Evolutionary conservation across 1,284 basidiomycete genomes (phyloP), one percentile per base, ranked within the genome.

Genomic region (Pseudozyma pruni): DNA sequence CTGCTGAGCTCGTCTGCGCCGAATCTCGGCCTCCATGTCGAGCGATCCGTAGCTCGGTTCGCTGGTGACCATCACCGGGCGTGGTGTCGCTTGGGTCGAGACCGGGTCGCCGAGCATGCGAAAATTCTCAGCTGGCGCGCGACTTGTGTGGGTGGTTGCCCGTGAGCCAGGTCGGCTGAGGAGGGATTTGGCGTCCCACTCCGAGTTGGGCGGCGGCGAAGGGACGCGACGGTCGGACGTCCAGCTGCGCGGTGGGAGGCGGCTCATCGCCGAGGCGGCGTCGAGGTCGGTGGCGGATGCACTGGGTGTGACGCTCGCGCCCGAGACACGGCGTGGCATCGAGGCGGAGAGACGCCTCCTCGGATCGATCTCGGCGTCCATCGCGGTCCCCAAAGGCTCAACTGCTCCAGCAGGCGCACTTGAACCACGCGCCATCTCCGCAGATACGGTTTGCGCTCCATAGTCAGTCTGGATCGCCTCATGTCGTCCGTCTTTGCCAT

Each of bases 1-100:
- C 52, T 59, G 59, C 29, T 58, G 62, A 17, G 63, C 63, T 8
- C 76, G 42, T 7, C 69, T 43, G 22, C 59, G 37, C 14, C 76
- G 56, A 14, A 78, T 59, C 44, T 74, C 76, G 8, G 72, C 72
- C 37, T 78, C 76, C 76, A 78, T 78, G 33, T 78, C 74, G 29
- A 78, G 47, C 34, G 57, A 58, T 5, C 50, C 68, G 33, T 57
- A 66, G 54, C 68, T 72, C 16, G 62, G 62, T 49, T 72, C 53
- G 8, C 32, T 35, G 9, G 48, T 51, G 8, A 58, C 49, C 48
- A 69, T 58, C n/a, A 53, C 57, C 0, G 57, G 67, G 8, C 67
- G 61, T 7, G 72, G 68, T 11, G 53, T 64, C 3, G 60, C 48
- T 29, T 46, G 43, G 0, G 49, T 53, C n/a, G 49, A 52, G n/a